Base-by-base conservation (phyloP, 805 yeast species). In the Candida ortonii region DNA sequence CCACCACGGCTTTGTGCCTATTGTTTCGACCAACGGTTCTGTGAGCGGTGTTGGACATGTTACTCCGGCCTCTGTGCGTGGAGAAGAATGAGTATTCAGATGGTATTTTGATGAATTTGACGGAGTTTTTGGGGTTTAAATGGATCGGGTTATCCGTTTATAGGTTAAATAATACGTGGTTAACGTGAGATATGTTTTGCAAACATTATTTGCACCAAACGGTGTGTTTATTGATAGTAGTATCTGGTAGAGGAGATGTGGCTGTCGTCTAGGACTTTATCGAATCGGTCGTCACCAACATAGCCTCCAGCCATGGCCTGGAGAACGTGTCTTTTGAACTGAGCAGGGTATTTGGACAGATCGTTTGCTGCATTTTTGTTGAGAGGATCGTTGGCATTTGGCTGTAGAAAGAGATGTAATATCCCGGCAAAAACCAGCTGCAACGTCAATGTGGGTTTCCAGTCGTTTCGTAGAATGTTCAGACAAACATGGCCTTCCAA, bases 361-460 rank as follows among this genome's bases (percentile, higher is more conserved):
- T 67, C 67, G 28, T 74, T 73, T 3, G 95, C 96, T 3, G 95
- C 95, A n/a, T 74, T 84, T 53, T 88, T 86, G 58, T 93, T 93
- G 49, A 90, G 70, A 3, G 97, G 97, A 57, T 90, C 97, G 42
- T 78, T 80, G 2, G 95, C 82, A 55, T 87, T 90, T 6, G 97
- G 96, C 47, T 90, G 97, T 34, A 86, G 63, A 49, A 90, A 88
- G 41, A 90, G 68, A 54, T 82, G 88, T 50, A 88, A 75, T 34
- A 90, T 68, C 0, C 98, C 97, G 24, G 89, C 80, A 36, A 89
- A 69, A 7, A 90, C 79, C 5, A 89, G 71, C 54, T 84, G 86
- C 52, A 90, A 64, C 39, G 83, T 84, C 46, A 90, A 67, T 0
- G 88, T 95, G 0, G 98, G 97, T 18, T 88, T 79, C 98, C 98